A percentile compares a stretch with the other conserved stretches of the same genome.
phyloP scores from a whole-genome alignment of 495 filamentous ascomycete genomes.

The Parathielavia hyrcaniae region DNA sequence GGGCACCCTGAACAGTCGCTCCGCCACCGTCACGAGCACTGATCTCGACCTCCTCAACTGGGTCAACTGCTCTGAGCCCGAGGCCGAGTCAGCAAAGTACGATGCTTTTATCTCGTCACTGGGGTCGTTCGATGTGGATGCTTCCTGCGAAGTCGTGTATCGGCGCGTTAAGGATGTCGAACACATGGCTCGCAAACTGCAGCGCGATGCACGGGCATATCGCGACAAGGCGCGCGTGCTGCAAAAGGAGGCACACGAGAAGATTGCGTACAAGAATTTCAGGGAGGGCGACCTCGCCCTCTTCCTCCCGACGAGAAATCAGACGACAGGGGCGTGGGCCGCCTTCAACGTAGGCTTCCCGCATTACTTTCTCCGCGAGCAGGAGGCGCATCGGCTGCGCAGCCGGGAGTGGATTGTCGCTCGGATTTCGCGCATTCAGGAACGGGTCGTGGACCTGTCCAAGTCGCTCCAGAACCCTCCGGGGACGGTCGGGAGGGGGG shows the following conservation, averaged over 20 bases:
- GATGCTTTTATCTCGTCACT: conserved; percentile 62
- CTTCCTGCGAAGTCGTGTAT: conserved; percentile 71
- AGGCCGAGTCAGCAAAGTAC: conserved; percentile 65
- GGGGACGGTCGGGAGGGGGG: conserved; percentile 10
- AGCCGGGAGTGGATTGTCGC: conserved; percentile 89
- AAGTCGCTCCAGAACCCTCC: conserved; percentile 48
- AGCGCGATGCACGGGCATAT: conserved; percentile 78
- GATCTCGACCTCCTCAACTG: conserved; percentile 69
- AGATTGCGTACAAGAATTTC: conserved; percentile 94
- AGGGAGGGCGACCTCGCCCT: conserved; percentile 94
- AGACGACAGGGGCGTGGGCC: conserved; percentile 90
- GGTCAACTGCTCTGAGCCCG: conserved; percentile 61
- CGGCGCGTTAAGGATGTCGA: conserved; percentile 88
- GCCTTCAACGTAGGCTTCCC: conserved; percentile 97
- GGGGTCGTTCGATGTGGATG: conserved; percentile 70
- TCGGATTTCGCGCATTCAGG: conserved; percentile 85
- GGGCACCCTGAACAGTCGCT: conserved; percentile 36
- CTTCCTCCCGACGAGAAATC: conserved; percentile 90
- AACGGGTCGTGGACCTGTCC: conserved; percentile 87
- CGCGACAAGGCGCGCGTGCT: conserved; percentile 79
- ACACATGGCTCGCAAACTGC: conserved; percentile 79
- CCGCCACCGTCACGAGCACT: conserved; percentile 38
- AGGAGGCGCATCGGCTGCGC: conserved; percentile 77
- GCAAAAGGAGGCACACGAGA: conserved; percentile 85
- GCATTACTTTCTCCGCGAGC: conserved; percentile 93